Conservation (phyloP, 352 stramenopile genomes). For the Pythium graminicola region DNA sequence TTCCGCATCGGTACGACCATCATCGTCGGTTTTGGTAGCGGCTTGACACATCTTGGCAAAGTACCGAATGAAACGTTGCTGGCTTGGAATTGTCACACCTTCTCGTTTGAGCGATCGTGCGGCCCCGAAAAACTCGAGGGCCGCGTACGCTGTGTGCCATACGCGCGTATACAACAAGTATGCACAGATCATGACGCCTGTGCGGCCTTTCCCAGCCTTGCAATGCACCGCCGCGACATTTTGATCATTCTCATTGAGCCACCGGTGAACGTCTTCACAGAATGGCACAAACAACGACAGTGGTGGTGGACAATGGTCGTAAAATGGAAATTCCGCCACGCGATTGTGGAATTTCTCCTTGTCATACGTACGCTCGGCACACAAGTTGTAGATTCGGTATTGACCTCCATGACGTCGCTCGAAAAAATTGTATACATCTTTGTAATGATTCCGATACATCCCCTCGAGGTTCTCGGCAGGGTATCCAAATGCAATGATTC, state of each 20-base stretch:
- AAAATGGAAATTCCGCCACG: slow-evolving; percentile 73
- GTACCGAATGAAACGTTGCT: slow-evolving; percentile 73
- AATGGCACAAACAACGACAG: slow-evolving; percentile 76
- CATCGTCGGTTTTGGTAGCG: neutral
- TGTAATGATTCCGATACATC: slow-evolving; percentile 82
- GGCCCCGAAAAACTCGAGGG: slow-evolving; percentile 62
- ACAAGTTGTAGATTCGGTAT: slow-evolving; percentile 82
- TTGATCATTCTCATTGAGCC: slow-evolving; percentile 48
- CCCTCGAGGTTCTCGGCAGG: slow-evolving; percentile 77
- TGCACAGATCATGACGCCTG: slow-evolving; percentile 76
- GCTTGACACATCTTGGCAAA: slow-evolving; percentile 50
- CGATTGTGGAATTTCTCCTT: slow-evolving; percentile 64
- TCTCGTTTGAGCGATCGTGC: slow-evolving; percentile 69
- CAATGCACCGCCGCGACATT: slow-evolving; percentile 81
- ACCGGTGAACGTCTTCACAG: slow-evolving; percentile 81
- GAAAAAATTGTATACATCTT: slow-evolving; percentile 60
- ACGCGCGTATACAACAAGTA: slow-evolving; percentile 62
- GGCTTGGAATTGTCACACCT: slow-evolving; percentile 79
- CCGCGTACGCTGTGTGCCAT: slow-evolving; percentile 51
- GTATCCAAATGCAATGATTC: slow-evolving; percentile 79
- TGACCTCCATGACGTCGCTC: slow-evolving; percentile 54
- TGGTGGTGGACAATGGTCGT: slow-evolving; percentile 73
- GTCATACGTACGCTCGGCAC: slow-evolving; percentile 78
- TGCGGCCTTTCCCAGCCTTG: slow-evolving; percentile 72
- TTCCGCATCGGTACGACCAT: neutral